These are phyloP conservation scores for Ophiostoma himal-ulmi DNA, from an alignment of 2,329 filamentous ascomycete species.

Conservation along the genomic window DNA sequence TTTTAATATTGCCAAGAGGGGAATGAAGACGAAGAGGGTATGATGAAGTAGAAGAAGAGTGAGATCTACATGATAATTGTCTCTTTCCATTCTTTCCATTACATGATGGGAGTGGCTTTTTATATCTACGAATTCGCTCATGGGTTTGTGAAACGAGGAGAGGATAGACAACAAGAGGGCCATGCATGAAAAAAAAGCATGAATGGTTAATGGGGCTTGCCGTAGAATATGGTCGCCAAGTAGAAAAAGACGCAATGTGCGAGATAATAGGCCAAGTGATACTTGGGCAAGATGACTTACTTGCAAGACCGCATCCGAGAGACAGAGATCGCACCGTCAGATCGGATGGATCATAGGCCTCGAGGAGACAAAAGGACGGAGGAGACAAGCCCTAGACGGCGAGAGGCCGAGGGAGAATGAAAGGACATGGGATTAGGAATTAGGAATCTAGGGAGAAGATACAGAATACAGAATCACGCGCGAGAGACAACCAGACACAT, in stretches of 20 bases:
- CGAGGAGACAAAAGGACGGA: neutral
- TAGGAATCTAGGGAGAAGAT: neutral
- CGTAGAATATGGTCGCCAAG: neutral
- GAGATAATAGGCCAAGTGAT: neutral
- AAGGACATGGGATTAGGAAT: neutral
- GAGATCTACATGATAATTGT: neutral
- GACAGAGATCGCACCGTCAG: neutral
- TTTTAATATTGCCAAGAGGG: constrained; percentile 8
- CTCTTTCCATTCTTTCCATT: neutral
- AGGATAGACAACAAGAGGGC: neutral
- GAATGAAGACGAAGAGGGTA: neutral
- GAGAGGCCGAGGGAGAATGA: neutral
- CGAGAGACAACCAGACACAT: neutral
- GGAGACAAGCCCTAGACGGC: neutral
- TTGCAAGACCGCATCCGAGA: neutral
- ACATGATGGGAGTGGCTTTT: neutral
- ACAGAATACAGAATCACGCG: neutral
- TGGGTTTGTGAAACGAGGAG: neutral
- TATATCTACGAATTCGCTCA: neutral
- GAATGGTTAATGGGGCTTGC: neutral
- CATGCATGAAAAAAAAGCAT: neutral
- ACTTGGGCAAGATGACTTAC: neutral
- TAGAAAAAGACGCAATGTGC: neutral
- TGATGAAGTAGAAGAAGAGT: neutral
- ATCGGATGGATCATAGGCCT: neutral